Percentiles rank a stretch among this genome's conserved stretches.
phyloP scores from a whole-genome alignment of 257 asterid species.

The Scutellaria galericulata region DNA sequence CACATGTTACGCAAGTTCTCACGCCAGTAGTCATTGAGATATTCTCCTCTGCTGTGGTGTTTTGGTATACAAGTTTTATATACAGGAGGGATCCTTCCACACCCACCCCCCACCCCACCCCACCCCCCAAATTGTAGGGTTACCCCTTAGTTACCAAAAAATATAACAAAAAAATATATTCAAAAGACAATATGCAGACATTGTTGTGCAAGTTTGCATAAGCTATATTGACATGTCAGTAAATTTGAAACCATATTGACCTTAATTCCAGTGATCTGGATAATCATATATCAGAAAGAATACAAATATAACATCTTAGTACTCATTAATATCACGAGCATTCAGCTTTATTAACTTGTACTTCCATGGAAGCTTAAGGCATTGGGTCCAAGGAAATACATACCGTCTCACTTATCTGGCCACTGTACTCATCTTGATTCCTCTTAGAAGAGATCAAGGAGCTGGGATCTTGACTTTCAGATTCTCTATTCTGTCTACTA shows the following conservation, averaged over 20 bases:
- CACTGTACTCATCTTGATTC: slow-evolving; percentile 63
- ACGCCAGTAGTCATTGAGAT: not conserved
- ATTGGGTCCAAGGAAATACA: slow-evolving; percentile 52
- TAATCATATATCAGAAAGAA: slow-evolving; percentile 25
- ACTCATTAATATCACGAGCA: slow-evolving; percentile 31
- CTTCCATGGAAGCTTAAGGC: slow-evolving; percentile 37
- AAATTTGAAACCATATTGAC: slow-evolving; percentile 20
- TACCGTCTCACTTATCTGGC: slow-evolving; percentile 78
- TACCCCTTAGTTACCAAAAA: slow-evolving; percentile 5
- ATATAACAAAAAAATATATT: slow-evolving; percentile 9
- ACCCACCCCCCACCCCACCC: not conserved
- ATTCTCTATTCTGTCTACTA: slow-evolving; percentile 70
- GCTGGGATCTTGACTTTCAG: slow-evolving; percentile 62
- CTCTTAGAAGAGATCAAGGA: slow-evolving; percentile 56
- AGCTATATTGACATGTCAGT: slow-evolving; percentile 30
- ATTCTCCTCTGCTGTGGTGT: slow-evolving; percentile 12
- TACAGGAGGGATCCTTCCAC: not conserved
- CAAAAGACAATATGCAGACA: slow-evolving; percentile 9
- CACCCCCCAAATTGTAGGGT: not conserved
- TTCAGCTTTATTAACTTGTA: slow-evolving; percentile 36
- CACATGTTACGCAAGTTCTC: not conserved
- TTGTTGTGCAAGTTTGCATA: not conserved
- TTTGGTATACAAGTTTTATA: not conserved
- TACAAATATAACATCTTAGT: slow-evolving; percentile 27
- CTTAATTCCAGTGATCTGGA: slow-evolving; percentile 20